phyloP scores from a whole-genome alignment of 1,139 yeast genomes.

The Lodderomyces beijingensis region DNA sequence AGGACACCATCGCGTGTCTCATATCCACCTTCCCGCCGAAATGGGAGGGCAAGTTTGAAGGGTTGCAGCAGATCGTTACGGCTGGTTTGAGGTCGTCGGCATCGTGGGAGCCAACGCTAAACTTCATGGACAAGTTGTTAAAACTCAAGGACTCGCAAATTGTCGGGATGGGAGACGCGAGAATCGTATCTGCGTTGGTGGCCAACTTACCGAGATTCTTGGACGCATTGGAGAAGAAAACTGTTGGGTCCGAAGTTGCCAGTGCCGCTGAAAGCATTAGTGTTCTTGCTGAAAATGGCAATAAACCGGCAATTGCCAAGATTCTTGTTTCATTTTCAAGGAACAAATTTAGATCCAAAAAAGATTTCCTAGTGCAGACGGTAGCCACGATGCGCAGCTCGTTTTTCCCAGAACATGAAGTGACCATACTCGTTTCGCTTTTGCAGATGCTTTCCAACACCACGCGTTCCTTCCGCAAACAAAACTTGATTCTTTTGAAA shows the following conservation, averaged over 20 bases:
- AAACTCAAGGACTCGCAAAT: conserved; percentile 68
- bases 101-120: conserved; percentile 74
- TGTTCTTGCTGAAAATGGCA: conserved; percentile 54
- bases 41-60: conserved; percentile 94
- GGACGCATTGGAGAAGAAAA: conserved; percentile 65
- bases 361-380: conserved; percentile 81
- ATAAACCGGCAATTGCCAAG: conserved; percentile 61
- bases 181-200: conserved; percentile 68
- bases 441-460: conserved; percentile 77
- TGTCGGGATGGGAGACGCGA: conserved; percentile 66
- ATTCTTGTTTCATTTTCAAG: conserved; percentile 74
- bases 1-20: conserved; percentile 78
- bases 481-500: conserved; percentile 72
- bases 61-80: conserved; percentile 73
- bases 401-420: conserved; percentile 74
- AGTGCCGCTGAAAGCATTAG: conserved; percentile 59
- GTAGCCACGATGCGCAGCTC: conserved; percentile 60
- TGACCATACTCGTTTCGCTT: conserved; percentile 68
- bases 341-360: conserved; percentile 77
- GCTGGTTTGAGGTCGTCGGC: conserved; percentile 79
- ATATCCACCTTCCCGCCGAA: conserved; percentile 87
- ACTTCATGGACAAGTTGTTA: conserved; percentile 69
- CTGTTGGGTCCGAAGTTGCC: conserved; percentile 47
- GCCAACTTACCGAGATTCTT: conserved; percentile 81
- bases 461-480: conserved; percentile 71